Evolutionary conservation across 306 rosid species (phyloP), one percentile per base, ranked within the genome.

Genomic region (Cyamopsis tetragonoloba): DNA sequence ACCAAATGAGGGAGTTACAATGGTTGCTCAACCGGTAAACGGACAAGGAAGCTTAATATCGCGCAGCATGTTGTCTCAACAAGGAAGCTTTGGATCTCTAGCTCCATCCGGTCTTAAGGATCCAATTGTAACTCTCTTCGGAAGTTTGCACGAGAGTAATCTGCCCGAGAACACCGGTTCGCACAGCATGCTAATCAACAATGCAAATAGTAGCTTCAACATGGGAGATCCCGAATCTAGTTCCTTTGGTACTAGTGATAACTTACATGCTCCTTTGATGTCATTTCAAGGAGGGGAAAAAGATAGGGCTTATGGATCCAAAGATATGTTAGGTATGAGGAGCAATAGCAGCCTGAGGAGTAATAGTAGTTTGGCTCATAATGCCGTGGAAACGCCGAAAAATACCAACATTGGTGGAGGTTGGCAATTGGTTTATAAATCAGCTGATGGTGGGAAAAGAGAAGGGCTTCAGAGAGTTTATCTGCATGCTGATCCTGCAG

Each of bases 371-470:
- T 44, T 80, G 62, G 63, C 13, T 34, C 80, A 80, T 32, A 27
- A 59, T 63, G 69, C 28, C 22, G 75, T 64, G 0, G 84, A 66
- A 24, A 80, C 80, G 5, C 85, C 61, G 15, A 77, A 77, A 69
- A 84, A 83, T 78, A 84, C 88, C 42, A 86, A 81, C 68, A 93
- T 93, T 57, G 99, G 99, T 31, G 97, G 99, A 13, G 97, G 99
- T 39, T 93, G 99, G 99, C 95, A 93, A 58, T 82, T 93, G 79
- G 95, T 90, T 19, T 93, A 90, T 83, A 93, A 90, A 75, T 69
- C 88, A 85, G 64, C 87, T 1, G 96, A 83, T 60, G 71, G 71
- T 71, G 92, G 93, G 50, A 85, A 70, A 42, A 79, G 80, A 67
- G 96, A 83, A 77, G 90, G 89, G 7, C 81, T 88, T 70, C 86